Evolutionary conservation across 192 early-diverging fungal genomes (phyloP).

Genomic region (Rhizophagus clarus): DNA sequence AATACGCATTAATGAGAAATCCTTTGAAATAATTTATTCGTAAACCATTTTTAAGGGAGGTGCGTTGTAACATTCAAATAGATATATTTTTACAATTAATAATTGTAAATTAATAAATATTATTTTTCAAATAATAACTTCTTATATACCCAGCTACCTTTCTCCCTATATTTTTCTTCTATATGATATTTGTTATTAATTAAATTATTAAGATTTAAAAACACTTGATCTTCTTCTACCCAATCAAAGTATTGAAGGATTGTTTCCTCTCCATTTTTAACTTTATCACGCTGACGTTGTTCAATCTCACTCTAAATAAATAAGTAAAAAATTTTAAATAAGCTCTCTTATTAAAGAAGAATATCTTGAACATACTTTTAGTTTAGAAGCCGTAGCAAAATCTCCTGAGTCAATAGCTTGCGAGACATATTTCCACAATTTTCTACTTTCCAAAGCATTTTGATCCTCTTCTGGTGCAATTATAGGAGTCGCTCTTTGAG

Average conservation of each 20-base stretch:
- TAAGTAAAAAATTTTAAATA: neutral
- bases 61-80: too few relatives aligned
- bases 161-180: slow-evolving; percentile 26
- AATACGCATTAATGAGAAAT: too few relatives aligned
- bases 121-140: neutral
- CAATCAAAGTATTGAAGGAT: slow-evolving; percentile 19
- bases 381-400: slow-evolving; percentile 65
- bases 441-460: slow-evolving; percentile 65
- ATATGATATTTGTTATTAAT: slow-evolving; percentile 7
- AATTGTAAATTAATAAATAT: neutral
- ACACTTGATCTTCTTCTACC: neutral
- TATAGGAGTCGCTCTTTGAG: slow-evolving; percentile 55
- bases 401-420: slow-evolving; percentile 67
- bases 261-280: slow-evolving; percentile 27
- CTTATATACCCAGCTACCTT: slow-evolving; percentile 26
- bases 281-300: slow-evolving; percentile 32
- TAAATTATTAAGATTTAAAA: neutral
- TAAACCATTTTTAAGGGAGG: too few relatives aligned
- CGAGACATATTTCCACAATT: slow-evolving; percentile 69
- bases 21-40: too few relatives aligned
- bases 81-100: too few relatives aligned
- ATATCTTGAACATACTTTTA: slow-evolving; percentile 60
- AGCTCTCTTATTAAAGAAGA: too few relatives aligned
- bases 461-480: slow-evolving; percentile 63
- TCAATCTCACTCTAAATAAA: slow-evolving; percentile 29